These are phyloP conservation scores for Trametes gibbosa DNA, from an alignment of 768 basidiomycete species.

Conservation along the genomic window DNA sequence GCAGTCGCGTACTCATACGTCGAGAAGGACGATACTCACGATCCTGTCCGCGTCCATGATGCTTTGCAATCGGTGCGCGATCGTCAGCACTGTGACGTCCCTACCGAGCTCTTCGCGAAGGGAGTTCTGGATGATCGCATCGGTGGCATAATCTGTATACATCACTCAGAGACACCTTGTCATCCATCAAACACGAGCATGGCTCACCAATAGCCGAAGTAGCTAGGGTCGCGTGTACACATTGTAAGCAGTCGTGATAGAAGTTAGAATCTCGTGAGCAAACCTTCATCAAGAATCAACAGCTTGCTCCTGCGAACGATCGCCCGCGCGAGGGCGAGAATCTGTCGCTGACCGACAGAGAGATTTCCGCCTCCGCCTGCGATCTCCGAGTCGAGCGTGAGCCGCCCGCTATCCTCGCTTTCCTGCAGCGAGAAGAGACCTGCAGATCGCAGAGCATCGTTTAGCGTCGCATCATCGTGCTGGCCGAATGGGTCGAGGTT, in stretches of 20 bases:
- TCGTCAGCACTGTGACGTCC: slow-evolving; percentile 51
- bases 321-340: slow-evolving; percentile 57
- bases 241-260: too few species aligned
- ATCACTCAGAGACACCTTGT: not conserved
- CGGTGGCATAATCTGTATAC: slow-evolving; percentile 52
- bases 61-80: slow-evolving; percentile 57
- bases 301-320: slow-evolving; percentile 53
- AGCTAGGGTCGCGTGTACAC: slow-evolving; percentile 25
- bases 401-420: slow-evolving; percentile 33
- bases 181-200: not conserved
- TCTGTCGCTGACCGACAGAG: slow-evolving; percentile 61
- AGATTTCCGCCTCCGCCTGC: slow-evolving; percentile 44
- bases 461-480: slow-evolving; percentile 51
- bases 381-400: slow-evolving; percentile 46
- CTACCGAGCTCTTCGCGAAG: slow-evolving; percentile 44
- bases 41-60: slow-evolving; percentile 65
- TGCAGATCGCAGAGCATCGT: slow-evolving; percentile 46
- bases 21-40: slow-evolving; percentile 26
- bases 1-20: too few species aligned
- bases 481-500: slow-evolving; percentile 62
- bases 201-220: slow-evolving; percentile 44
- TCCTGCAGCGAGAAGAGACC: slow-evolving; percentile 44
- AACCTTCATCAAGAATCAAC: not conserved
- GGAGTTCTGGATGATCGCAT: slow-evolving; percentile 53
- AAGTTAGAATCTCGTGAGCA: too few species aligned